Evolutionary conservation across 176 grass and related monocot species (phyloP), one percentile per base, ranked within the genome.

Genomic region (Areca catechu): DNA sequence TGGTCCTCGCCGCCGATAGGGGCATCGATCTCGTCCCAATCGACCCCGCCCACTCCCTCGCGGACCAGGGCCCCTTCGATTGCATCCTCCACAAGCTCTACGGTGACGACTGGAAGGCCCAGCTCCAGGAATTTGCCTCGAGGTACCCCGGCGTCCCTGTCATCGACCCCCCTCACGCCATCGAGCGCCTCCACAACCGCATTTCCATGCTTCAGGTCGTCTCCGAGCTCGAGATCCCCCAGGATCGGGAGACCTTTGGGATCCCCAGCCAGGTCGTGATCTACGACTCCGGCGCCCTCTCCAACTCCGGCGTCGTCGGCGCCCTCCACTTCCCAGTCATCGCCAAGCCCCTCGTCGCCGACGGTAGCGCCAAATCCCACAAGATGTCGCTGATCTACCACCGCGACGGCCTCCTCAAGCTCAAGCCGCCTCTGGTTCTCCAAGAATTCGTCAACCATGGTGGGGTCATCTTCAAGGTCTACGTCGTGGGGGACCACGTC

Each of bases 161-260:
- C 56, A 62, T 95, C 54, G 90, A 95, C 65, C 82, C 70, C 34
- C 82, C 70, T 15, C 70, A 61, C 66, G 82, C 86, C 51, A 97
- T 97, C 74, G 86, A 91, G 80, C 77, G 86, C 83, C 80, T 91
- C 75, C 86, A 80, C 80, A 85, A 91, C 71, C 86, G 92, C 75
- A 88, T 91, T 75, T 85, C 92, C 75, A 97, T 97, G 86, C 86
- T 97, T 68, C 86, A 97, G 72, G 77, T 91, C 56, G 92, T 97
- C 16, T 86, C 86, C 48, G 86, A 85, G 61, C 80, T 97, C 49
- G 83, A 97, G 62, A 77, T 77, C 62, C 60, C 62, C 22, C 50
- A 50, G 19, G 71, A 23, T 23, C 54, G 48, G 16, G 55, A 81
- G 23, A 90, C 91, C 43, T 95, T 95, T 22, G 91, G 91, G 52